Conservation (phyloP, 2,329 filamentous ascomycete genomes). For the Chaetomium olivaceum region DNA sequence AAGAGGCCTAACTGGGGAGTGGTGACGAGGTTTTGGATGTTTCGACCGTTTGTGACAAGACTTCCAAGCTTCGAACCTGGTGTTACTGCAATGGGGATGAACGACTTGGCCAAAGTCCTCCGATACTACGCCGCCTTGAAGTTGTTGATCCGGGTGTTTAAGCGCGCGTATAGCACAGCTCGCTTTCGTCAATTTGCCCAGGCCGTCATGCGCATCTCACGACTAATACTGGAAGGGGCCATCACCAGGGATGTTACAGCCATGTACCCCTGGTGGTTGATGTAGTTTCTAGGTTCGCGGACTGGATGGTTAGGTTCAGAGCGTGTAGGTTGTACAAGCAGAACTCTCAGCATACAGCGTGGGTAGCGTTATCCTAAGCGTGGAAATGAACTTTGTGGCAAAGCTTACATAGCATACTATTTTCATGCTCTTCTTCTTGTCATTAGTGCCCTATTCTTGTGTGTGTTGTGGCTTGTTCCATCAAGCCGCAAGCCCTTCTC, state of each 20-base stretch:
- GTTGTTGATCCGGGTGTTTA: not conserved
- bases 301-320: not conserved
- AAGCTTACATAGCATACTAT: not conserved
- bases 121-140: not conserved
- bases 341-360: not conserved
- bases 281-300: not conserved
- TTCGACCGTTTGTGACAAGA: not conserved
- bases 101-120: not conserved
- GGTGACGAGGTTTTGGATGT: not conserved
- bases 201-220: not conserved
- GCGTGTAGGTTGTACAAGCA: not conserved
- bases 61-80: not conserved
- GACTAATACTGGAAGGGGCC: not conserved
- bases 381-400: conserved; percentile 3
- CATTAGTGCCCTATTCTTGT: not conserved
- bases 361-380: conserved; percentile 1
- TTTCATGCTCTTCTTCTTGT: too few relatives aligned
- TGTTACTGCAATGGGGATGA: not conserved
- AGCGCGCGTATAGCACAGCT: not conserved
- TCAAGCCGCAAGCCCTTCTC: not conserved
- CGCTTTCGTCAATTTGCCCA: not conserved
- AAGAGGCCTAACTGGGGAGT: not conserved
- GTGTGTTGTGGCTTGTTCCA: not conserved
- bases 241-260: not conserved
- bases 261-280: not conserved